A percentile compares a stretch with the other conserved stretches of the same genome.
These are phyloP conservation scores for Peterozyma xylosa DNA, from an alignment of 805 yeast genomes.

Conservation along the genomic window DNA sequence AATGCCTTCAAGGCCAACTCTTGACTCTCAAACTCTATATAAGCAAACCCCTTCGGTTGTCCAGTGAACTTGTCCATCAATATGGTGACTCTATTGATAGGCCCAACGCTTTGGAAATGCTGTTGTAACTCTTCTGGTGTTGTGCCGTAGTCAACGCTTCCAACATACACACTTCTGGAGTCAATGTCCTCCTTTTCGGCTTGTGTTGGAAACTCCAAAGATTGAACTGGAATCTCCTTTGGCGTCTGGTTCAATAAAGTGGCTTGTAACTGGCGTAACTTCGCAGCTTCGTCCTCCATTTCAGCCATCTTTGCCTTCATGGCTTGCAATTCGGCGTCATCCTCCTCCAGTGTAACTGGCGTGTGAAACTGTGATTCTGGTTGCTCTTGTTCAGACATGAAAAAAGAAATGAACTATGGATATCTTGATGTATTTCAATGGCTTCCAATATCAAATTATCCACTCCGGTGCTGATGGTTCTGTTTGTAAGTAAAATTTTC, in stretches of 20 bases:
- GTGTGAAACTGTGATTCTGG: background rate
- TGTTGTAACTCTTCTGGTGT: slow-evolving; percentile 75
- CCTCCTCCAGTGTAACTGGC: slow-evolving; percentile 2
- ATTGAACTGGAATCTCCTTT: background rate
- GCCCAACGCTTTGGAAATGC: slow-evolving; percentile 63
- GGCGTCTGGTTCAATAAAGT: background rate
- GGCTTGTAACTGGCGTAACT: slow-evolving; percentile 50
- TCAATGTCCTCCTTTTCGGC: slow-evolving; percentile 46
- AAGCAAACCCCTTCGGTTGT: slow-evolving; percentile 82
- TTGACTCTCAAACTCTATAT: slow-evolving; percentile 71
- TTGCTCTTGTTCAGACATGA: slow-evolving; percentile 2
- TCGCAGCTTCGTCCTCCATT: slow-evolving; percentile 59
- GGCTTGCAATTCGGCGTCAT: slow-evolving; percentile 18
- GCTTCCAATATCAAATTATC: background rate
- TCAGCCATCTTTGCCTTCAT: slow-evolving; percentile 39
- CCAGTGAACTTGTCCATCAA: slow-evolving; percentile 68
- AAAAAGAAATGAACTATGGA: background rate
- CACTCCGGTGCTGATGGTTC: background rate
- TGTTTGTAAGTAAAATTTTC: background rate
- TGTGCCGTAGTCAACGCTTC: slow-evolving; percentile 75
- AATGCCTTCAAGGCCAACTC: slow-evolving; percentile 61
- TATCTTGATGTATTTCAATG: background rate
- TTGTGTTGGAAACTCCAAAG: background rate
- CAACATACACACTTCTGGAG: slow-evolving; percentile 70
- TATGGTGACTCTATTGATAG: slow-evolving; percentile 74